Conservation (phyloP, 2,329 filamentous ascomycete genomes). For the Domatiomyces globalis region DNA sequence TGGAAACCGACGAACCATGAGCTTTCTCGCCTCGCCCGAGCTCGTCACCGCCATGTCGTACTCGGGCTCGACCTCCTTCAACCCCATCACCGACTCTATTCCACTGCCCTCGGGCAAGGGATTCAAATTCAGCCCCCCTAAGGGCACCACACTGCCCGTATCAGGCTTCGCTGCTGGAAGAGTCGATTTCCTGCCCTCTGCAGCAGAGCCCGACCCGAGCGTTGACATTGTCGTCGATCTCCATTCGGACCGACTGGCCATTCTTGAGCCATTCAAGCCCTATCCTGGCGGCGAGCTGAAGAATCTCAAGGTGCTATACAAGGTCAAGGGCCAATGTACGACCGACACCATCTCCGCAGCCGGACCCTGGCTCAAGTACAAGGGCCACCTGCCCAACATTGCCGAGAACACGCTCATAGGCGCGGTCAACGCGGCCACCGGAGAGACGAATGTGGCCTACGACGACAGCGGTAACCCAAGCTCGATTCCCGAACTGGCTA, state of each 20-base stretch:
- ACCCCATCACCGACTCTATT: slow-evolving; percentile 79
- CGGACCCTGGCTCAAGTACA: slow-evolving; percentile 97
- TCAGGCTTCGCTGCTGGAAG: slow-evolving; percentile 72
- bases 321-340: slow-evolving; percentile 94
- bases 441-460: slow-evolving; percentile 83
- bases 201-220: slow-evolving; percentile 55
- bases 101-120: slow-evolving; percentile 62
- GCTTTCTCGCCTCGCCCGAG: slow-evolving; percentile 93
- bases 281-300: slow-evolving; percentile 66
- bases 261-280: slow-evolving; percentile 76
- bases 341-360: slow-evolving; percentile 97
- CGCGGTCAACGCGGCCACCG: slow-evolving; percentile 80
- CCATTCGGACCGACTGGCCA: slow-evolving; percentile 74
- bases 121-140: slow-evolving; percentile 73
- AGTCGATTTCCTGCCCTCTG: slow-evolving; percentile 56
- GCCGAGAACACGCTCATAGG: slow-evolving; percentile 94
- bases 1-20: slow-evolving; percentile 93
- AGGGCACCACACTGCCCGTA: slow-evolving; percentile 46
- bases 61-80: slow-evolving; percentile 84
- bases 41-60: slow-evolving; percentile 94
- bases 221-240: slow-evolving; percentile 67
- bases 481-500: slow-evolving; percentile 77
- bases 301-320: slow-evolving; percentile 76
- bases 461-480: slow-evolving; percentile 61
- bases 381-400: slow-evolving; percentile 96